A percentile compares a stretch with the other conserved stretches of the same genome.
These are phyloP conservation scores for Blechomonas ayalai DNA, from an alignment of 208 protist genomes.

Conservation along the genomic window DNA sequence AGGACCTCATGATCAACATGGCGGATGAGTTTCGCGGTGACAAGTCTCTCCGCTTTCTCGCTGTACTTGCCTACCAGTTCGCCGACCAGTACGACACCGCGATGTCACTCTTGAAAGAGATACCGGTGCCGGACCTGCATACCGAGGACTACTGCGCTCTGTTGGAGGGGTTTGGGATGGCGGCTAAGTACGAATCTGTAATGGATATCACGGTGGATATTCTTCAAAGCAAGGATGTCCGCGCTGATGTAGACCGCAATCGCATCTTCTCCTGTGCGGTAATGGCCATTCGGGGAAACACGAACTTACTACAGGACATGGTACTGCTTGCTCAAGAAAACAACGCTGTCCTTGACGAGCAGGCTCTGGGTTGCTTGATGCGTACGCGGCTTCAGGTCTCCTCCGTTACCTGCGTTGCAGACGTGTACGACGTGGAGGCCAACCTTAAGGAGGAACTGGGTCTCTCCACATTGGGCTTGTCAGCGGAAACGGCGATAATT, in stretches of 20 bases:
- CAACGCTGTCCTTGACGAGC: constrained; percentile 31
- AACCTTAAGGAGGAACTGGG: constrained; percentile 32
- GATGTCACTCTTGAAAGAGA: constrained; percentile 26
- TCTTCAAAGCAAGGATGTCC: background rate
- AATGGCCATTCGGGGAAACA: constrained; percentile 36
- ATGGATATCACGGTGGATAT: constrained; percentile 20
- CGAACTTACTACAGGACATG: constrained; percentile 18
- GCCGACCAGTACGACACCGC: constrained; percentile 29
- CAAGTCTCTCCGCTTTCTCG: constrained; percentile 42
- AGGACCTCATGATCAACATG: constrained; percentile 78
- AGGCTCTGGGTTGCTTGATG: constrained; percentile 41
- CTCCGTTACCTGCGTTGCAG: constrained; percentile 18
- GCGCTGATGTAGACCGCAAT: constrained; percentile 19
- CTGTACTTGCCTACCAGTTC: constrained; percentile 68
- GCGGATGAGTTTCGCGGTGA: constrained; percentile 70
- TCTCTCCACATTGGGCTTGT: constrained; percentile 39
- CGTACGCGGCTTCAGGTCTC: constrained; percentile 18
- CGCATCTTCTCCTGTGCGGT: constrained; percentile 41
- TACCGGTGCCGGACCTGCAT: constrained; percentile 25
- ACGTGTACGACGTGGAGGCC: constrained; percentile 59
- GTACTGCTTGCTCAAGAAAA: constrained; percentile 19
- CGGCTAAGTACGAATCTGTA: constrained; percentile 41
- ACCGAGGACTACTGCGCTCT: constrained; percentile 62
- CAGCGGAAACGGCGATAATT: constrained; percentile 67
- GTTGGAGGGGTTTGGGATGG: constrained; percentile 62